A percentile compares a stretch with the other conserved stretches of the same genome.
Evolutionary conservation across 768 basidiomycete genomes (phyloP).

Genomic region (Boletus vinaceobasis): DNA sequence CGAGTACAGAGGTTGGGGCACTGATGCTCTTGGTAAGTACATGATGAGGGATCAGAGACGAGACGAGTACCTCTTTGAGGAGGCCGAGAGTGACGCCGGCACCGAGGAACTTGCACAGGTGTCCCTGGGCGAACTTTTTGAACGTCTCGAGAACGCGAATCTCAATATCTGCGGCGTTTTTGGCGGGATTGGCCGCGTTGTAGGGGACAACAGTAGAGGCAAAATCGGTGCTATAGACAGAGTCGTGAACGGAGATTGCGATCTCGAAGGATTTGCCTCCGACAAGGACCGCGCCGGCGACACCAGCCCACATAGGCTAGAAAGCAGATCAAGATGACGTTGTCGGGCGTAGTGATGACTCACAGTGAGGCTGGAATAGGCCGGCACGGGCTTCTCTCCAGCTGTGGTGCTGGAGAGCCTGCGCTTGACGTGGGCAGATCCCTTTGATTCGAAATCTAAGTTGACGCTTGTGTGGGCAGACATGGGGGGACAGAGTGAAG

Average conservation of each 20-base stretch:
- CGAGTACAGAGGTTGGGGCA: constrained; percentile 81
- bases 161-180: constrained; percentile 61
- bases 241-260: constrained; percentile 79
- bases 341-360: constrained; percentile 22
- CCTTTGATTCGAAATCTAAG: constrained; percentile 57
- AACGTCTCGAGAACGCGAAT: constrained; percentile 59
- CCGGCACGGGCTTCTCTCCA: constrained; percentile 49
- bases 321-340: constrained; percentile 15
- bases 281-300: constrained; percentile 60
- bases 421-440: constrained; percentile 60
- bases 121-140: constrained; percentile 69
- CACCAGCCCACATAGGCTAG: constrained; percentile 87
- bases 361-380: constrained; percentile 66
- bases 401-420: constrained; percentile 61
- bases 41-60: constrained; percentile 6
- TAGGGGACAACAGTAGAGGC: constrained; percentile 56
- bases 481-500: constrained; percentile 40
- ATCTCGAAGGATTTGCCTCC: constrained; percentile 64
- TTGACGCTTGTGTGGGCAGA: constrained; percentile 38
- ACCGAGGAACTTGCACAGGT: constrained; percentile 84
- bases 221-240: constrained; percentile 81
- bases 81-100: constrained; percentile 72
- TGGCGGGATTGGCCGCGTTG: constrained; percentile 46
- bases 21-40: constrained; percentile 35
- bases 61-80: constrained; percentile 56